Percentiles rank a stretch among this genome's conserved stretches.
phyloP scores from a whole-genome alignment of 192 early-diverging fungal genomes.

The Allomyces macrogynus region DNA sequence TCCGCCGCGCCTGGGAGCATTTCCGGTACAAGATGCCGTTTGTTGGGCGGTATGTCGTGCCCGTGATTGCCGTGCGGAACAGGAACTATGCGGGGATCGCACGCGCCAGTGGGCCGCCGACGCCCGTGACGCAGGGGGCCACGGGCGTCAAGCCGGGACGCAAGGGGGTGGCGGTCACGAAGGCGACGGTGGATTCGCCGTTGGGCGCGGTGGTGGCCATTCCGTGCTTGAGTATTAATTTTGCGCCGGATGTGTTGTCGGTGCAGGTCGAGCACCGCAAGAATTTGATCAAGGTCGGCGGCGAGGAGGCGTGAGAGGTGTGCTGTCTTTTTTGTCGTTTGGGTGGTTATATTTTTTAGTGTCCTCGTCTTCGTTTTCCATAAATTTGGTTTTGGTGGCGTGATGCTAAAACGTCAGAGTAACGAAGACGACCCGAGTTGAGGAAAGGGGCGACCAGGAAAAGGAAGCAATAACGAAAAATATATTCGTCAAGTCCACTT shows the following conservation, averaged over 20 bases:
- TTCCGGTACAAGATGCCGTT: neutral
- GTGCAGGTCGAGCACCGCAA: neutral
- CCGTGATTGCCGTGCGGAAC: neutral
- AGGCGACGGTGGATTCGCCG: neutral
- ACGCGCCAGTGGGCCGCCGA: neutral
- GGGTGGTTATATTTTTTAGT: too few species aligned
- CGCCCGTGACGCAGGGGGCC: neutral
- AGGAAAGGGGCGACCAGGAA: too few species aligned
- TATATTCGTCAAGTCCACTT: too few species aligned
- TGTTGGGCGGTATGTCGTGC: neutral
- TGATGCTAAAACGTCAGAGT: too few species aligned
- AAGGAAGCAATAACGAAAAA: too few species aligned
- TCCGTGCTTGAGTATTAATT: neutral
- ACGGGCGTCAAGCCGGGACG: neutral
- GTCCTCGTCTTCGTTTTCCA: too few species aligned
- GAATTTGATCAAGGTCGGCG: neutral
- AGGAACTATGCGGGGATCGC: neutral
- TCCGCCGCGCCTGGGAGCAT: neutral
- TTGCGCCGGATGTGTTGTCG: neutral
- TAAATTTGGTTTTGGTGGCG: too few species aligned
- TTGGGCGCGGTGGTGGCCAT: neutral
- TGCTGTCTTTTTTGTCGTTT: too few species aligned
- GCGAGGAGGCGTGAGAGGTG: too few species aligned
- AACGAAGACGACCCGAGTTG: too few species aligned
- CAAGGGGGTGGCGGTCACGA: neutral